Evolutionary conservation across 2,329 filamentous ascomycete genomes (phyloP).

Genomic region (Ascochyta lentis): DNA sequence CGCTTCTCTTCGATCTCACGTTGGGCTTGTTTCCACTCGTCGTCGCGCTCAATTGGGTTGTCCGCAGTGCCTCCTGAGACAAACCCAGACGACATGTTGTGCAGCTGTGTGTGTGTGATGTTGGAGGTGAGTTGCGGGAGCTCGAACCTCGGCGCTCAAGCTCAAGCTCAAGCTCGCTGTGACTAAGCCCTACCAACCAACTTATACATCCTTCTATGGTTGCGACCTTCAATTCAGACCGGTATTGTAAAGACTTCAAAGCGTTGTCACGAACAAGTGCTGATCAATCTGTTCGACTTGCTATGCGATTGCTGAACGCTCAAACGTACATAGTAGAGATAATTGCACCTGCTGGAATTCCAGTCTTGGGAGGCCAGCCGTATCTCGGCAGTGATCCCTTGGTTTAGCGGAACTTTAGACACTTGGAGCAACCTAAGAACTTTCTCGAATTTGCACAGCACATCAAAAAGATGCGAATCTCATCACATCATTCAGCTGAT

Average conservation of each 20-base stretch:
- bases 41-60: constrained; percentile 51
- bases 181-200: constrained; percentile 11
- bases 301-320: no score
- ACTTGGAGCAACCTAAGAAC: neutral
- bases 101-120: neutral
- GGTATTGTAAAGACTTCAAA: neutral
- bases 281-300: no score
- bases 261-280: neutral
- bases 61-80: constrained; percentile 59
- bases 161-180: neutral
- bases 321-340: no score
- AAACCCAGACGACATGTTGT: constrained; percentile 56
- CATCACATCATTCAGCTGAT: neutral
- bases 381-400: no score
- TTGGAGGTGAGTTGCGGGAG: neutral
- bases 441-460: neutral
- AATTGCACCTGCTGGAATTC: no score
- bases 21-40: constrained; percentile 71
- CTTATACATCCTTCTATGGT: neutral
- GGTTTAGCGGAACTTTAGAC: no score
- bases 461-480: neutral
- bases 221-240: neutral
- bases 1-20: constrained; percentile 68
- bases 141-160: constrained; percentile 5
- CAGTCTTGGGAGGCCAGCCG: no score